phyloP scores from a whole-genome alignment of 371 early-diverging fungal genomes.

The Vavraia culicis region DNA sequence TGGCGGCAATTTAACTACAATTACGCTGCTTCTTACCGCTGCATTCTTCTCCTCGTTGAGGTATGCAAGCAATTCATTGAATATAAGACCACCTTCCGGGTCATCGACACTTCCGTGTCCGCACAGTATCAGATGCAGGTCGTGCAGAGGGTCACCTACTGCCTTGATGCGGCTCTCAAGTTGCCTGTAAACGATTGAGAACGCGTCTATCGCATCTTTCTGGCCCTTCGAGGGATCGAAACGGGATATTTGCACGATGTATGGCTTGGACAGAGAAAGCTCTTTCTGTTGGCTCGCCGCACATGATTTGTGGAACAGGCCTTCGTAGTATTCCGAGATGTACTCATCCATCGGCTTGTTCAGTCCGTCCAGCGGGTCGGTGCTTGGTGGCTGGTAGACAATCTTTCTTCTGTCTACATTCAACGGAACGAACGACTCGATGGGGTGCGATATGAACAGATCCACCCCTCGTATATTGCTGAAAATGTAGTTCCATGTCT shows the following conservation, averaged over 20 bases:
- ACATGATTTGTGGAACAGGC: conserved; percentile 54
- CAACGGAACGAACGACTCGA: conserved; percentile 51
- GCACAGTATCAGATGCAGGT: conserved; percentile 54
- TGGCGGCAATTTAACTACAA: conserved; percentile 50
- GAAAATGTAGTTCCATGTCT: conserved; percentile 50
- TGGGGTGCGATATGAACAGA: conserved; percentile 56
- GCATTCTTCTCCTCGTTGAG: conserved; percentile 42
- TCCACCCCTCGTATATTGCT: conserved; percentile 51
- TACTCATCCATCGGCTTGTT: conserved; percentile 47
- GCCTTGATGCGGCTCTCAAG: conserved; percentile 39
- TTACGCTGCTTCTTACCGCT: conserved; percentile 19
- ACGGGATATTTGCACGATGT: conserved; percentile 60
- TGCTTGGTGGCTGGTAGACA: conserved; percentile 52
- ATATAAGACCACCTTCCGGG: conserved; percentile 46
- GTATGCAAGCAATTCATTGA: conserved; percentile 45
- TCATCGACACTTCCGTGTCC: conserved; percentile 67
- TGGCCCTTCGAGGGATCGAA: conserved; percentile 72
- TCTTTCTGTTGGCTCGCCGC: conserved; percentile 50
- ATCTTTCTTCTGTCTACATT: conserved; percentile 49
- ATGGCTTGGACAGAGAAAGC: conserved; percentile 49
- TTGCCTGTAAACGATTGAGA: conserved; percentile 47
- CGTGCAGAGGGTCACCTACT: conserved; percentile 24
- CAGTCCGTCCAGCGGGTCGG: conserved; percentile 49
- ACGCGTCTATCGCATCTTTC: conserved; percentile 54
- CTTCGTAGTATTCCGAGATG: conserved; percentile 48